Evolutionary conservation across 1,139 yeast genomes (phyloP), one percentile per base, ranked within the genome.

Genomic region (Suzukiozyma palmioleophila): DNA sequence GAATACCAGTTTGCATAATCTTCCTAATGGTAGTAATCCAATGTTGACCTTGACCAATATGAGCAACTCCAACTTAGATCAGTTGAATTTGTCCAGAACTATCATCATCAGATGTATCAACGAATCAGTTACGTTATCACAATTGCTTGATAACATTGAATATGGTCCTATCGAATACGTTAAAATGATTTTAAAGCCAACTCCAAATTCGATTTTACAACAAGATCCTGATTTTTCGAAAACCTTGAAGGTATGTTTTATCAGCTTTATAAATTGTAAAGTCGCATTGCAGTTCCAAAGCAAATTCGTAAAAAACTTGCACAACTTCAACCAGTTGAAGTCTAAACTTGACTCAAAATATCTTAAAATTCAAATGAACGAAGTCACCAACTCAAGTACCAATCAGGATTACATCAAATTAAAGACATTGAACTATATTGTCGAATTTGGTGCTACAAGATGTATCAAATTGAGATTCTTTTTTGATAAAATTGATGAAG

Each of bases 161-260:
- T 57, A 52, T 44, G 77, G 76, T 3, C 76, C 77, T 2, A 67
- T 71, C 29, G 76, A 71, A 49, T 64, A 62, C 48, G 60, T 69
- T 43, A 65, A 63, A 42, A 53, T 69, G 55, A 59, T 62, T 46
- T 45, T 63, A 9, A 61, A 56, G 35, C 58, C 62, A 14, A 58
- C 65, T 6, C 65, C 66, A 11, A 49, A 51, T 31, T 16, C 36
- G 9, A 15, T 46, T 26, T 24, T 33, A 33, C 36, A 26, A 25
- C 29, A 25, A 26, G 30, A 39, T 21, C 46, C 46, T n/a, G 55
- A 52, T 13, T 37, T 36, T 14, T 32, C 44, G 8, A 22, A 30
- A 27, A 45, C 38, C 29, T 41, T 58, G 41, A 61, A 68, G 45
- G 49, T 55, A 26, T 69, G 76, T 44, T 60, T 57, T 42, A 57